Evolutionary conservation across 495 filamentous ascomycete genomes (phyloP).

Genomic region (Letharia lupina): DNA sequence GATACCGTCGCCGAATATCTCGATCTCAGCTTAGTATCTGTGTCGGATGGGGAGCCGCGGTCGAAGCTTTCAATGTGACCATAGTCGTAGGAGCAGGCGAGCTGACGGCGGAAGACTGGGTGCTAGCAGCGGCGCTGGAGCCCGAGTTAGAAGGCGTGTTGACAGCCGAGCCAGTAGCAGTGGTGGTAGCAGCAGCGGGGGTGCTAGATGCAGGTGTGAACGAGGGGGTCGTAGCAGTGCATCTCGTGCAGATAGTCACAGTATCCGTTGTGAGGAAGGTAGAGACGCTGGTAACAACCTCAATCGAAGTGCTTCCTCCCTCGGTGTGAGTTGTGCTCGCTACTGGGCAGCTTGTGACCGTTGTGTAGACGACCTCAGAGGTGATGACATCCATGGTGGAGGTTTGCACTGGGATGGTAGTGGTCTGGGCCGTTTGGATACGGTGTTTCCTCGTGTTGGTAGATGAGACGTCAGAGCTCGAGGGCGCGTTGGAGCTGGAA

Average conservation of each 20-base stretch:
- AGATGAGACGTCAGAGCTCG: not conserved
- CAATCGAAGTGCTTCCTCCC: not conserved
- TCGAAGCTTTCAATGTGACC: not conserved
- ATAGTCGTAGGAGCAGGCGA: not conserved
- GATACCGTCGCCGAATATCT: not conserved
- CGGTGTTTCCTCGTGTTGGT: not conserved
- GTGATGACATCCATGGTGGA: not conserved
- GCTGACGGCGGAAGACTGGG: not conserved
- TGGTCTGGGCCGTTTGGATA: not conserved
- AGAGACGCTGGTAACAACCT: not conserved
- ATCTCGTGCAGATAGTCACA: not conserved
- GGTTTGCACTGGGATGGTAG: not conserved
- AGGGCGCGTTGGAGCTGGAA: not conserved
- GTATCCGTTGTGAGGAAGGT: not conserved
- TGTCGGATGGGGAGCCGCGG: not conserved
- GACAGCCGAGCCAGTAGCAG: not conserved
- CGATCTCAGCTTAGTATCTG: not conserved
- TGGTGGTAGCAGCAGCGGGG: not conserved
- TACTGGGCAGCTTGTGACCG: not conserved
- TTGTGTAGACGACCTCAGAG: not conserved
- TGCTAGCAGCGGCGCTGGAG: not conserved
- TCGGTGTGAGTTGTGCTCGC: not conserved
- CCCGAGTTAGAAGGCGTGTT: not conserved
- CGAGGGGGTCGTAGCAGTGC: not conserved
- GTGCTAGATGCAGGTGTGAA: not conserved